Evolutionary conservation across 495 filamentous ascomycete genomes (phyloP), one percentile per base, ranked within the genome.

Genomic region (Hyaloscypha bicolor): DNA sequence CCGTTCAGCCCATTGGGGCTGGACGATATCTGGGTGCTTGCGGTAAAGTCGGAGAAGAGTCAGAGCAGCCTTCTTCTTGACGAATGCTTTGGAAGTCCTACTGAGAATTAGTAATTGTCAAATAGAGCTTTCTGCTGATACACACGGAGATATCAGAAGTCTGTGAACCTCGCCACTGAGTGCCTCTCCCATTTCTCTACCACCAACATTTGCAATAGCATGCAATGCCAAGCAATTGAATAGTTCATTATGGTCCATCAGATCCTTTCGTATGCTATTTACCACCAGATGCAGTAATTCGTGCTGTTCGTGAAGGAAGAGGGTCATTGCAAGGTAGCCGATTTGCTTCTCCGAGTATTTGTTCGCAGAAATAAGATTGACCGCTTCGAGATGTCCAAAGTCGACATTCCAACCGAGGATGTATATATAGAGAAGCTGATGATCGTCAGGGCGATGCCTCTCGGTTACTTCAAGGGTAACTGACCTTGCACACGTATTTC

Each of bases 261-360:
- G 75, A 73, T 99, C 96, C 78, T 99, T 99, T 69, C 95, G 84
- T 77, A 99, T 98, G 75, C 95, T 98, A 80, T 99, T 99, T 63
- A 99, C 93, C 29, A 98, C 96, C 67, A 99, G 78, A 77, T 97
- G 96, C 59, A 99, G 78, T 63, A 99, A 83, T 73, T 99, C 96
- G 79, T 99, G 96, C 69, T 97, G 85, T 77, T 99, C 96, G 78
- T 99, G 95, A 30, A 99, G 81, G 77, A 99, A 98, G 42, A 99
- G 82, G 4, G 96, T 99, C 73, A 99, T 95, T 8, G 95, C 96
- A 69, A 99, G 83, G 75, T 99, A 99, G 57, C 96, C 96, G 72
- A 99, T 99, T 80, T 99, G 96, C 81, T 99, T 99, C 77, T 99
- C 96, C 6, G 95, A 98, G 79, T 97, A 99, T 75, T 98, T 98